phyloP scores from a whole-genome alignment of 2,329 filamentous ascomycete genomes.

The Metarhizium anisopliae region DNA sequence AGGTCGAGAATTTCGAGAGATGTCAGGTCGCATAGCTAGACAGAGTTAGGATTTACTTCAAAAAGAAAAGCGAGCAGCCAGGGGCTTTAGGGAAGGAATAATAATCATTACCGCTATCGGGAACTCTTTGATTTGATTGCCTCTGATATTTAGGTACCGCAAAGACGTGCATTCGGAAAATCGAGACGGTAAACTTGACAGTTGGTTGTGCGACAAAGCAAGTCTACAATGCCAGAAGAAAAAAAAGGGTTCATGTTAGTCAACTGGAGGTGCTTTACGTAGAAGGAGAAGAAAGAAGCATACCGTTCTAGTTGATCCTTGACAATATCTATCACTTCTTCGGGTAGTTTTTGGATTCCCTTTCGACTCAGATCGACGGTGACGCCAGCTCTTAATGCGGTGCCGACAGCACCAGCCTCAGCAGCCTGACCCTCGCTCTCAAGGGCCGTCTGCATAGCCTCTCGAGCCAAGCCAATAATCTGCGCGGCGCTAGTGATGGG shows the following conservation, averaged over 20 bases:
- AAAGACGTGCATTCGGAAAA: constrained; percentile 70
- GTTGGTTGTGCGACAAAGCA: constrained; percentile 71
- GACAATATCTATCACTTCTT: constrained; percentile 67
- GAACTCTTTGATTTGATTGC: constrained; percentile 61
- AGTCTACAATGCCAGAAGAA: constrained; percentile 39
- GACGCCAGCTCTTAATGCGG: constrained; percentile 57
- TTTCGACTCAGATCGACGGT: constrained; percentile 73
- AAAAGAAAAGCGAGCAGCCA: constrained; percentile 4
- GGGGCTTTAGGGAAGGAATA: constrained; percentile 4
- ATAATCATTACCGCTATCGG: constrained; percentile 40
- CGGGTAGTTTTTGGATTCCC: constrained; percentile 61
- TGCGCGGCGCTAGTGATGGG: constrained; percentile 48
- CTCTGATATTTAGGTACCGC: constrained; percentile 72
- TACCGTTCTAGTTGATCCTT: constrained; percentile 66
- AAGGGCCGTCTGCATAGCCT: constrained; percentile 58
- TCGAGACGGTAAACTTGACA: constrained; percentile 58
- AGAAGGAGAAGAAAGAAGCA: constrained; percentile 12
- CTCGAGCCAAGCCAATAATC: constrained; percentile 55
- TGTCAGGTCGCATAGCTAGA: constrained; percentile 72
- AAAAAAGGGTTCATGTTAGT: background rate
- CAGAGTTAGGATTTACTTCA: constrained; percentile 11
- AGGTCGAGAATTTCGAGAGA: constrained; percentile 90
- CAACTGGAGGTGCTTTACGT: background rate
- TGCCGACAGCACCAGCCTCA: constrained; percentile 50
- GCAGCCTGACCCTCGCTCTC: constrained; percentile 57